A percentile compares a stretch with the other conserved stretches of the same genome.
These are phyloP conservation scores for Ustanciosporium gigantosporum DNA, from an alignment of 1,284 basidiomycete genomes.

Conservation along the genomic window DNA sequence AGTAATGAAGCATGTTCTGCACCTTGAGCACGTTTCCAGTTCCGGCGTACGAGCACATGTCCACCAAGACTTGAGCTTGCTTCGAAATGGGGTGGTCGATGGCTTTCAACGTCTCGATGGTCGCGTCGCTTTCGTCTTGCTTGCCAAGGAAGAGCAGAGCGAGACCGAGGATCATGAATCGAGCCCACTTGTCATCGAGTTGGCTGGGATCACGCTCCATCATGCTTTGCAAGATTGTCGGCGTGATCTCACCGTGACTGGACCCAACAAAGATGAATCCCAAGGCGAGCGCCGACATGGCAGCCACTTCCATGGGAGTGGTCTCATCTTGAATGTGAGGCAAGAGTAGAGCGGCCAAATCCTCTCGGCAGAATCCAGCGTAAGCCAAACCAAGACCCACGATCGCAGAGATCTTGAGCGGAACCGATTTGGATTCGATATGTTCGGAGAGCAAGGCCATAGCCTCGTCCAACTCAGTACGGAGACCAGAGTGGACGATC, in stretches of 20 bases:
- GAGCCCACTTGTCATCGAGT: slow-evolving; percentile 75
- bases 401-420: slow-evolving; percentile 84
- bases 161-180: slow-evolving; percentile 86
- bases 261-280: slow-evolving; percentile 96
- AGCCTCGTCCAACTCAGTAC: slow-evolving; percentile 91
- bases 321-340: slow-evolving; percentile 58
- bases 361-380: slow-evolving; percentile 86
- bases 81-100: slow-evolving; percentile 91
- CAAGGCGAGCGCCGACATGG: slow-evolving; percentile 82
- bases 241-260: slow-evolving; percentile 88
- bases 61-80: slow-evolving; percentile 87
- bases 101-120: slow-evolving; percentile 90
- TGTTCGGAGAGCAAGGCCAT: slow-evolving; percentile 89
- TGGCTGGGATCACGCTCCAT: slow-evolving; percentile 67
- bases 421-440: slow-evolving; percentile 81
- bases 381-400: slow-evolving; percentile 79
- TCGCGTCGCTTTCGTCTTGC: slow-evolving; percentile 78
- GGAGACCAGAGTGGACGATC: slow-evolving; percentile 84
- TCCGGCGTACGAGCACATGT: slow-evolving; percentile 91
- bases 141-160: slow-evolving; percentile 82
- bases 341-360: slow-evolving; percentile 66
- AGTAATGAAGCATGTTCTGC: slow-evolving; percentile 88
- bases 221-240: slow-evolving; percentile 85
- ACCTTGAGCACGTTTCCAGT: slow-evolving; percentile 95
- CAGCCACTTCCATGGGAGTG: slow-evolving; percentile 82